A percentile compares a stretch with the other conserved stretches of the same genome.
Conservation (phyloP, 805 yeast species). For the Monosporozyma unispora region DNA sequence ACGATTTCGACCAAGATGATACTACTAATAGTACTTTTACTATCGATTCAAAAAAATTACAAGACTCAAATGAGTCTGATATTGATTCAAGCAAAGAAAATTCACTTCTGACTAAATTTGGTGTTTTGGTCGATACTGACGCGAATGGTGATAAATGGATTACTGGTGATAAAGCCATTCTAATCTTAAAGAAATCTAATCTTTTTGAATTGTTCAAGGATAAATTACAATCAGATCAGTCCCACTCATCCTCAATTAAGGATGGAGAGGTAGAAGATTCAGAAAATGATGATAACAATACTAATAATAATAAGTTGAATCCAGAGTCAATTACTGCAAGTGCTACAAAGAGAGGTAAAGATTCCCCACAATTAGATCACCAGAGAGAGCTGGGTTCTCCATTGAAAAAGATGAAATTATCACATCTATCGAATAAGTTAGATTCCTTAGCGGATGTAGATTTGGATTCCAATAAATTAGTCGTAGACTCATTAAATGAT, state of each 20-base stretch:
- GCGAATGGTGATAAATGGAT: constrained; percentile 25
- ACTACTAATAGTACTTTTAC: not conserved
- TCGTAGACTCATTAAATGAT: not conserved
- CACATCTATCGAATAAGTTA: constrained; percentile 4
- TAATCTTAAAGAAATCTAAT: constrained; percentile 15
- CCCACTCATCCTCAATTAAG: not conserved
- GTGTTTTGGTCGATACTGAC: constrained; percentile 22
- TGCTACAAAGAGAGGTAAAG: constrained; percentile 5
- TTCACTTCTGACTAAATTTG: constrained; percentile 18
- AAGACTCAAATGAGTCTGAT: not conserved
- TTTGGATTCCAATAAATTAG: not conserved
- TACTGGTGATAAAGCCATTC: constrained; percentile 19
- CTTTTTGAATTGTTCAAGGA: constrained; percentile 13
- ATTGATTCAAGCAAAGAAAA: constrained; percentile 1
- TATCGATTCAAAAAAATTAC: constrained; percentile 3
- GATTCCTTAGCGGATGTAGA: not conserved
- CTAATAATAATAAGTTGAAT: no score
- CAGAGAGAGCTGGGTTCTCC: constrained; percentile 23
- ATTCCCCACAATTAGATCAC: constrained; percentile 6
- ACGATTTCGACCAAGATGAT: not conserved
- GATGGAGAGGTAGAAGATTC: not conserved
- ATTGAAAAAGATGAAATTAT: constrained; percentile 17
- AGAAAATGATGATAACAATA: not conserved
- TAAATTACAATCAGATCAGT: constrained; percentile 6
- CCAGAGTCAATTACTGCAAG: not conserved